Evolutionary conservation across 805 yeast species (phyloP), one percentile per base, ranked within the genome.

Genomic region (Candida ascalaphidarum): DNA sequence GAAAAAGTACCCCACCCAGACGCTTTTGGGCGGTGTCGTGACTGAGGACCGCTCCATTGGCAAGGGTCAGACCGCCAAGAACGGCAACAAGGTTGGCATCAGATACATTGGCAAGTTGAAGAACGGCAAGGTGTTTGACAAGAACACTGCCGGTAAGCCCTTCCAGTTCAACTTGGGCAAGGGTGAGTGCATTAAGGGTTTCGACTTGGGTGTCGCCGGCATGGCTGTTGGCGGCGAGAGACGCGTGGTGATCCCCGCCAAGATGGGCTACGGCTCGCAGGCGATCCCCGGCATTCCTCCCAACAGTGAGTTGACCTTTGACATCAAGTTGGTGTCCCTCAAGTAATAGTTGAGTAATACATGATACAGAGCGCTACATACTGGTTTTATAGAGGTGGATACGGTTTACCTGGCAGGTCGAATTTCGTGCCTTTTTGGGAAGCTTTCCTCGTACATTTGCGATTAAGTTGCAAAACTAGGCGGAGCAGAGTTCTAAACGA

Each of bases 201-300:
- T 95, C 84, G 99, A 92, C 56, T 73, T 89, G 50, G 99, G 99
- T 71, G 92, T 92, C 48, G 86, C 89, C 34, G 97, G 97, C 56
- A 88, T 92, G 96, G 77, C 94, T 33, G 94, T 84, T 53, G 96
- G 96, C 51, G 97, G 97, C 54, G 98, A 92, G 73, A 88, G 98
- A 74, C 79, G 97, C 68, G 85, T 92, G 43, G 74, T 85, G 36
- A 85, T 92, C 44, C 98, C 99, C 46, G 80, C 98, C 30, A 75
- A 88, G 50, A 82, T 83, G 77, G 99, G 96, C 33, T 92, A 92
- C 65, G 99, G 99, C 42, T 81, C 81, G 50, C 80, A 82, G 66
- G 75, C 82, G 40, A 71, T 92, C 40, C 98, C 98, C 44, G 98
- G 97, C 38, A 84, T 92, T 46, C 99, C 99, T 50, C 83, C 95